Evolutionary conservation across 768 basidiomycete species (phyloP).

Genomic region (Russula griseocarnosa): DNA sequence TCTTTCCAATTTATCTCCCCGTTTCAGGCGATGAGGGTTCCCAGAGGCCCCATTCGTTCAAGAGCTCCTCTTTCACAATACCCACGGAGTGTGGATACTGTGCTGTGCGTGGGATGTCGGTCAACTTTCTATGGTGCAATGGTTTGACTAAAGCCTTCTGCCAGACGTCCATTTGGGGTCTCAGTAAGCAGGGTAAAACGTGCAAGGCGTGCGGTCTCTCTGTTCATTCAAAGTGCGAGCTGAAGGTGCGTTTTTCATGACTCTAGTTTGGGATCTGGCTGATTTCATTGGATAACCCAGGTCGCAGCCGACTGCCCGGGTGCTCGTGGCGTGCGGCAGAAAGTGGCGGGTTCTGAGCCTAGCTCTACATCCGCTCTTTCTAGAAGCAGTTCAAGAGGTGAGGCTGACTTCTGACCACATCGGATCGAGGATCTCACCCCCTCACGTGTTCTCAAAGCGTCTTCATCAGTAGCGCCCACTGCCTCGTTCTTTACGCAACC

Average conservation of each 20-base stretch:
- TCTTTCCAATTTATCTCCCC: background rate
- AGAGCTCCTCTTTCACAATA: slow-evolving; percentile 81
- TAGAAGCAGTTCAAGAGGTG: slow-evolving; percentile 33
- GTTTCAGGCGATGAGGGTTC: slow-evolving; percentile 66
- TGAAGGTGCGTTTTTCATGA: slow-evolving; percentile 54
- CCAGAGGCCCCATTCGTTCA: slow-evolving; percentile 71
- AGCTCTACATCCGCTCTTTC: slow-evolving; percentile 38
- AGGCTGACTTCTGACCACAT: slow-evolving; percentile 17
- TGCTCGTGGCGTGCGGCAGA: slow-evolving; percentile 32
- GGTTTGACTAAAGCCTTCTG: slow-evolving; percentile 4
- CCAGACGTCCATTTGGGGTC: slow-evolving; percentile 81
- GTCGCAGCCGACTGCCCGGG: slow-evolving; percentile 67
- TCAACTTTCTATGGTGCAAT: slow-evolving; percentile 6
- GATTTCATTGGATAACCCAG: slow-evolving; percentile 37
- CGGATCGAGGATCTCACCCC: slow-evolving; percentile 23
- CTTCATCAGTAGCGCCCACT: slow-evolving; percentile 37
- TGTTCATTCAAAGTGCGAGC: slow-evolving; percentile 80
- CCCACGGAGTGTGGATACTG: slow-evolving; percentile 80
- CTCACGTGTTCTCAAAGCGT: slow-evolving; percentile 27
- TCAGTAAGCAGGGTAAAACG: slow-evolving; percentile 83
- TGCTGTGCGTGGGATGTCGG: slow-evolving; percentile 31
- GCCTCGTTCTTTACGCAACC: slow-evolving; percentile 56
- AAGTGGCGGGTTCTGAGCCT: slow-evolving; percentile 30
- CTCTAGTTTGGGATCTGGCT: slow-evolving; percentile 5
- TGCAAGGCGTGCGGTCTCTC: slow-evolving; percentile 74